Conservation (phyloP, 2,329 filamentous ascomycete species). For the Thielaviopsis musarum region DNA sequence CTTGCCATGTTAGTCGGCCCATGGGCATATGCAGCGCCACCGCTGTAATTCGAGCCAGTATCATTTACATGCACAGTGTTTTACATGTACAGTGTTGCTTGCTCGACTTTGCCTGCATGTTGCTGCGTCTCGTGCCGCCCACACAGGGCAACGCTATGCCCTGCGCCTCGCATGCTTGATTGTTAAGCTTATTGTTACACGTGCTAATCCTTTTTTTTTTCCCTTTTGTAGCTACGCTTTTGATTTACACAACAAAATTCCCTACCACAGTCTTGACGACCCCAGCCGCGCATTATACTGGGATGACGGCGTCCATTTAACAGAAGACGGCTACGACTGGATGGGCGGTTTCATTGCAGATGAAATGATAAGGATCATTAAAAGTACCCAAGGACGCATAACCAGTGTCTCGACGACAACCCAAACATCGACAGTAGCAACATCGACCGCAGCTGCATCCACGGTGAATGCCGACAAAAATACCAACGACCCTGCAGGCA, state of each 20-base stretch:
- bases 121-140: too few species aligned
- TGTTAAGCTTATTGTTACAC: too few species aligned
- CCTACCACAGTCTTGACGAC: conserved; percentile 32
- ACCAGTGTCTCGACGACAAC: neutral
- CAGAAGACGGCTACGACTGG: conserved; percentile 40
- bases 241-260: conserved; percentile 37
- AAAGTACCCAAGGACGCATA: neutral
- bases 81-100: too few species aligned
- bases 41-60: too few species aligned
- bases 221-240: conserved; percentile 31
- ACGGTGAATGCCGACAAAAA: neutral
- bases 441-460: too few species aligned
- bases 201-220: neutral
- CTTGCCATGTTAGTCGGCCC: neutral
- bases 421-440: too few species aligned
- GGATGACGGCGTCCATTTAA: conserved; percentile 45
- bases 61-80: too few species aligned
- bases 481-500: neutral
- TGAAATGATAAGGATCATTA: conserved; percentile 30
- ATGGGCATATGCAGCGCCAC: too few species aligned
- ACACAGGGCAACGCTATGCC: too few species aligned
- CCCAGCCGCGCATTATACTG: conserved; percentile 33
- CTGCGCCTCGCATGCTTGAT: too few species aligned
- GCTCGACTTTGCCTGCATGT: too few species aligned
- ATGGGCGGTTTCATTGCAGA: conserved; percentile 42